Evolutionary conservation across 2,329 filamentous ascomycete genomes (phyloP).

Genomic region (Elsinoe arachidis): DNA sequence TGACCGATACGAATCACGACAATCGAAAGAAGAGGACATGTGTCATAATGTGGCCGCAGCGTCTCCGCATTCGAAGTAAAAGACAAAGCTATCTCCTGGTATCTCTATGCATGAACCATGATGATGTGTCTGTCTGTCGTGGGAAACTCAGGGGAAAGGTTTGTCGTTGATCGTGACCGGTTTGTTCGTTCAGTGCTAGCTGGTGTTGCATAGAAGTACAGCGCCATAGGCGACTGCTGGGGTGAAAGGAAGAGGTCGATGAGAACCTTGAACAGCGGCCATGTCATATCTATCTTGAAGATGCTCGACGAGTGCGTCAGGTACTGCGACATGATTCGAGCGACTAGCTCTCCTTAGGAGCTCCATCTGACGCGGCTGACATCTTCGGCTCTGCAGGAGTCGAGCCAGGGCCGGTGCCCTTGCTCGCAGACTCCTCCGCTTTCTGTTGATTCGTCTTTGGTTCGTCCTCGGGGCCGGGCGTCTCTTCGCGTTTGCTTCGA

Average conservation of each 20-base stretch:
- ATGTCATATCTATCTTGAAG: background rate
- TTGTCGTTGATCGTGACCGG: conserved; percentile 7
- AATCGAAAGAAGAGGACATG: background rate
- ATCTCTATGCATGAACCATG: conserved; percentile 13
- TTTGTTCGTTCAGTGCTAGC: background rate
- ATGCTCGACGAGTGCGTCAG: background rate
- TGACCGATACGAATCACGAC: background rate
- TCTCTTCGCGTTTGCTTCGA: conserved; percentile 41
- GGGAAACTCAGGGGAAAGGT: conserved; percentile 11
- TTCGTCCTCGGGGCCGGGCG: conserved; percentile 36
- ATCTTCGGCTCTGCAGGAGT: conserved; percentile 25
- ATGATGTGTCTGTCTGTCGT: conserved; percentile 5
- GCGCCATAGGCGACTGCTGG: background rate
- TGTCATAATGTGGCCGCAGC: conserved; percentile 2
- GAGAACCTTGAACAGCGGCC: background rate
- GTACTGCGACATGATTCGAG: background rate
- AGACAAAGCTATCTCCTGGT: conserved; percentile 11
- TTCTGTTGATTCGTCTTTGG: conserved; percentile 28
- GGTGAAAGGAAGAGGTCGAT: background rate
- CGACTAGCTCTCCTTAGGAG: conserved; percentile 10
- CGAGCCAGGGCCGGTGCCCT: conserved; percentile 13
- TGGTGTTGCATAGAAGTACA: conserved; percentile 10
- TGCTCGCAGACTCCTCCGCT: conserved; percentile 18
- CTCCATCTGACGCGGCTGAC: conserved; percentile 15
- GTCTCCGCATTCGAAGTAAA: conserved; percentile 8